phyloP scores from a whole-genome alignment of 495 filamentous ascomycete species.

The Aspergillus wentii region DNA sequence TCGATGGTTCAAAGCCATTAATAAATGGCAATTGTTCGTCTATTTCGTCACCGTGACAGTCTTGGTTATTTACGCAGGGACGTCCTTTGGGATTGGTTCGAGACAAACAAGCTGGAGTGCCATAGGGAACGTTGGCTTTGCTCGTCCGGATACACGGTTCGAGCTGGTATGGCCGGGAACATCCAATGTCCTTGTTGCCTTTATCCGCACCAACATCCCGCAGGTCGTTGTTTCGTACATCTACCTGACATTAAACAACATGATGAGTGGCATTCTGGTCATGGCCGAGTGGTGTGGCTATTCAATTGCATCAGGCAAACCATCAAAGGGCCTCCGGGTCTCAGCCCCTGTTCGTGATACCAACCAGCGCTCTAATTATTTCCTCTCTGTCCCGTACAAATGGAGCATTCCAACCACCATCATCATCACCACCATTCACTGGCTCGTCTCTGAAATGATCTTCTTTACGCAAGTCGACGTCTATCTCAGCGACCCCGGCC shows the following conservation, averaged over 20 bases:
- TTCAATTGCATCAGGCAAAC: constrained; percentile 3
- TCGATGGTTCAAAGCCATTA: background rate
- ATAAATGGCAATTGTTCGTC: background rate
- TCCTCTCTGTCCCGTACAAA: constrained; percentile 7
- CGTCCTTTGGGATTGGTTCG: background rate
- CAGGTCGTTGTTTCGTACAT: constrained; percentile 9
- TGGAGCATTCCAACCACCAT: constrained; percentile 7
- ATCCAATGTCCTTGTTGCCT: background rate
- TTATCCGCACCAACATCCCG: background rate
- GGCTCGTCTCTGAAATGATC: constrained; percentile 8
- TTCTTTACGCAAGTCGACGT: constrained; percentile 5
- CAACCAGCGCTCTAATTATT: constrained; percentile 7
- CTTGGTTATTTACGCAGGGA: background rate
- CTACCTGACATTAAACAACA: constrained; percentile 31
- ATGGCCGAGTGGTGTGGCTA: constrained; percentile 22
- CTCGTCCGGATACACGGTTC: background rate
- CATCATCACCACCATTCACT: constrained; percentile 4
- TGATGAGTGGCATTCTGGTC: constrained; percentile 30
- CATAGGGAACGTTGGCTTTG: background rate
- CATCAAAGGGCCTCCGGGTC: constrained; percentile 19
- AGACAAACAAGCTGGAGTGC: background rate
- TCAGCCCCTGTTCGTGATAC: constrained; percentile 9
- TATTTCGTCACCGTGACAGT: background rate
- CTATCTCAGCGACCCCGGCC: background rate
- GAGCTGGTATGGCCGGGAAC: background rate